Evolutionary conservation across 2,329 filamentous ascomycete genomes (phyloP), one percentile per base, ranked within the genome.

Genomic region (Stylonectria norvegica): DNA sequence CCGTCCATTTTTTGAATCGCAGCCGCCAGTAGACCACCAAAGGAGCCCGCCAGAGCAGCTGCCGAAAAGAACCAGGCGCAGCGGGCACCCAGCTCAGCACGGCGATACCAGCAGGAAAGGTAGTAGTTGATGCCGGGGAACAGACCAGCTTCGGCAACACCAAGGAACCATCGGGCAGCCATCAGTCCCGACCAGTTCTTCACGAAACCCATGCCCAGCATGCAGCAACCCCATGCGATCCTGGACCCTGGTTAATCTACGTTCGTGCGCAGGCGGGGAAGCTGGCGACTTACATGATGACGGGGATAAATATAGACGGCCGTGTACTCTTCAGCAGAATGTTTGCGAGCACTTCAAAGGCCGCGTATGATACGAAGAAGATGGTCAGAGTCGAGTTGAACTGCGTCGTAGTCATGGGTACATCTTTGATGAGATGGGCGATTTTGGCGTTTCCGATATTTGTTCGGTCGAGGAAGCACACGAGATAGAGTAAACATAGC

Each of bases 61-160:
- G 86, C 85, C 0, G 85, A 89, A 69, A 93, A 94, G 70, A 93
- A 91, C 41, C 89, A 79, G 11, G 87, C 85, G 27, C 85, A 81
- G 23, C 88, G 79, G n/a, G 89, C 74, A 35, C 86, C 88, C 39
- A 93, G 85, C 56, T 94, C 89, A 12, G 74, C 78, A 23, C 87
- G 75, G 58, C 79, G 84, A 56, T 93, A 95, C 88, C 88, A 94
- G 59, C 85, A 90, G 0, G 81, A 86, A 0, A 93, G 74, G 58
- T 89, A 89, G 62, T 89, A 91, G 51, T 85, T 86, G 12, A 89
- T 78, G 2, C 83, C 84, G 0, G 85, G 85, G 56, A 87, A 89
- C 0, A 91, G 70, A 5, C 86, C 86, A 7, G 86, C 80, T 61
- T 93, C 87, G 12, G 77, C 76, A 16, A 90, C 67, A 17, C 86